Percentiles rank a stretch among this genome's conserved stretches.
phyloP scores from a whole-genome alignment of 164 flowering plant genomes.

The Aristolochia californica region DNA sequence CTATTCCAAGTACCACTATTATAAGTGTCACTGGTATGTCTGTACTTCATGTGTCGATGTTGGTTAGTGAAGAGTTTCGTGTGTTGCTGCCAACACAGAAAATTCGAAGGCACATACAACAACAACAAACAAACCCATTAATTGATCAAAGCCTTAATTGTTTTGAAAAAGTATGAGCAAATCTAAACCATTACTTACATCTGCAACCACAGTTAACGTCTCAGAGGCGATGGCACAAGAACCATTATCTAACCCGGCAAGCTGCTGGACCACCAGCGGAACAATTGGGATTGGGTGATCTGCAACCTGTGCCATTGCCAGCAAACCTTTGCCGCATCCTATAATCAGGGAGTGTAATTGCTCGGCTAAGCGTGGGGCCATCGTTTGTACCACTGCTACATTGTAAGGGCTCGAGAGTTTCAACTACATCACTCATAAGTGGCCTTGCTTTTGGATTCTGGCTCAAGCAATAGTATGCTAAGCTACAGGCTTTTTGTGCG shows the following conservation, averaged over 20 bases:
- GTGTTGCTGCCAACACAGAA: background rate
- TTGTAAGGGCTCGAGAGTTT: slow-evolving; percentile 87
- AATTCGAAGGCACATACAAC: too few species aligned
- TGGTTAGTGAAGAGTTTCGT: background rate
- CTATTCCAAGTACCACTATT: too few species aligned
- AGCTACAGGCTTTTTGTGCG: slow-evolving; percentile 92
- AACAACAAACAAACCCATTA: too few species aligned
- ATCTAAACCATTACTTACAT: background rate
- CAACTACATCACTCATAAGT: slow-evolving; percentile 93
- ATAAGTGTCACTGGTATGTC: too few species aligned
- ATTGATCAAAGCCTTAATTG: background rate
- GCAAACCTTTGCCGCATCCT: slow-evolving; percentile 35
- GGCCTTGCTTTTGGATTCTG: slow-evolving; percentile 97
- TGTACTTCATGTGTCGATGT: background rate
- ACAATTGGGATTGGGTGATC: slow-evolving; percentile 57
- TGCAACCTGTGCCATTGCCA: slow-evolving; percentile 44
- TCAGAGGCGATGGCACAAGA: background rate
- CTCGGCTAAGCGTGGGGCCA: slow-evolving; percentile 24
- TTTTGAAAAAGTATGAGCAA: background rate
- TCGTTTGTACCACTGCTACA: slow-evolving; percentile 29
- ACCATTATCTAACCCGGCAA: slow-evolving; percentile 58
- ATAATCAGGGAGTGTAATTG: slow-evolving; percentile 34
- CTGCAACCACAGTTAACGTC: background rate
- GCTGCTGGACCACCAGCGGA: slow-evolving; percentile 70
- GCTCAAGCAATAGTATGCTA: slow-evolving; percentile 93